Evolutionary conservation across 1,284 basidiomycete genomes (phyloP), one percentile per base, ranked within the genome.

Genomic region (Malassezia slooffiae): DNA sequence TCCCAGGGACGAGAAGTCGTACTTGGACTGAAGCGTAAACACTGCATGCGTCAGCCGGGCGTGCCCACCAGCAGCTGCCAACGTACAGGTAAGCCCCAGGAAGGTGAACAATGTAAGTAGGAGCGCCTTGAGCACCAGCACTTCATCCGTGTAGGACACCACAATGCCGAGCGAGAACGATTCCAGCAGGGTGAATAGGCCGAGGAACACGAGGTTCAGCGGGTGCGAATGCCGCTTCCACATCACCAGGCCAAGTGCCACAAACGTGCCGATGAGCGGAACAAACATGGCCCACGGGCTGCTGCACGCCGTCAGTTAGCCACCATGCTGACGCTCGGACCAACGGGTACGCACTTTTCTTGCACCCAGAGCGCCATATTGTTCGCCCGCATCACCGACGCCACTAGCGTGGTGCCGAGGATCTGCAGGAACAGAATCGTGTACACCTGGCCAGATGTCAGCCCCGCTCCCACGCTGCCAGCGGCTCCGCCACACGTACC

Each of bases 211-310:
- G 40, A 88, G 75, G 71, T 91, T 91, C 69, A 77, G 73, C 12
- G 87, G 85, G 66, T 85, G 80, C 64, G 76, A 79, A 72, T 87
- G 84, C 50, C 86, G 80, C 71, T 89, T 87, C 82, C 82, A 87
- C 74, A 79, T 88, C 12, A 87, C 74, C 33, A 85, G 70, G 4
- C 80, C 80, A 33, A 89, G 77, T 52, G 80, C 81, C 60, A 84
- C 69, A 30, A 89, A 70, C 15, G 82, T 80, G 21, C 79, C 81
- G 54, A 86, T 76, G 20, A 85, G 72, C 15, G 83, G 79, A 15
- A 85, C 42, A 39, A 67, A 53, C 38, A 67, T 52, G 6, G 57
- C 43, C 64, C 62, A 63, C 21, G 52, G 42, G 49, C 47, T 43
- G 29, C 17, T 11, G 38, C n/a, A n/a, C n/a, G n/a, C n/a, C n/a